These are phyloP conservation scores for Fusarium coffeatum DNA, from an alignment of 2,329 filamentous ascomycete species.

Conservation along the genomic window DNA sequence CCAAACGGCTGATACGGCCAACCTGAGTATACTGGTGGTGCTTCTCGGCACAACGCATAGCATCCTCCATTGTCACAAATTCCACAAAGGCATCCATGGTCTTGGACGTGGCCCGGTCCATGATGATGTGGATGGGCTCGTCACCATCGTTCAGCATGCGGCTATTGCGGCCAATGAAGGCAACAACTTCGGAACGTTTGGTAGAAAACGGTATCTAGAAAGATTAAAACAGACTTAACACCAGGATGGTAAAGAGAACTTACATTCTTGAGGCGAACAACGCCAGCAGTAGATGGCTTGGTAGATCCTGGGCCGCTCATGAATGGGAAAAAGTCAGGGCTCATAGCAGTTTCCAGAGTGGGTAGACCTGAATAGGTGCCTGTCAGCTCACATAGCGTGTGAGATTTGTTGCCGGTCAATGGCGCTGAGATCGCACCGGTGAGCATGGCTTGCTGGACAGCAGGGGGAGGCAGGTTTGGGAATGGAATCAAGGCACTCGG, in stretches of 20 bases:
- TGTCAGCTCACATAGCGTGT: constrained; percentile 54
- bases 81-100: constrained; percentile 72
- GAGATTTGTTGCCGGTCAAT: constrained; percentile 50
- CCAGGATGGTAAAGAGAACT: constrained; percentile 41
- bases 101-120: constrained; percentile 72
- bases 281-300: constrained; percentile 52
- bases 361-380: constrained; percentile 51
- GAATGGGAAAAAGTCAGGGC: constrained; percentile 60
- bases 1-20: constrained; percentile 63
- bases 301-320: constrained; percentile 53
- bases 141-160: constrained; percentile 65
- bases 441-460: constrained; percentile 33
- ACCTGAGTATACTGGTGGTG: constrained; percentile 55
- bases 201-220: constrained; percentile 68
- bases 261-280: constrained; percentile 64
- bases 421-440: constrained; percentile 9
- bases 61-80: constrained; percentile 64
- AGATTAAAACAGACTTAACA: neutral
- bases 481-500: constrained; percentile 19
- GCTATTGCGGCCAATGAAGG: constrained; percentile 69
- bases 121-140: constrained; percentile 71
- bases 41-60: constrained; percentile 63
- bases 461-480: constrained; percentile 13
- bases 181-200: constrained; percentile 65
- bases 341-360: constrained; percentile 51